Evolutionary conservation across 129 eudicot genomes (phyloP).

Genomic region (Dittrichia graveolens): DNA sequence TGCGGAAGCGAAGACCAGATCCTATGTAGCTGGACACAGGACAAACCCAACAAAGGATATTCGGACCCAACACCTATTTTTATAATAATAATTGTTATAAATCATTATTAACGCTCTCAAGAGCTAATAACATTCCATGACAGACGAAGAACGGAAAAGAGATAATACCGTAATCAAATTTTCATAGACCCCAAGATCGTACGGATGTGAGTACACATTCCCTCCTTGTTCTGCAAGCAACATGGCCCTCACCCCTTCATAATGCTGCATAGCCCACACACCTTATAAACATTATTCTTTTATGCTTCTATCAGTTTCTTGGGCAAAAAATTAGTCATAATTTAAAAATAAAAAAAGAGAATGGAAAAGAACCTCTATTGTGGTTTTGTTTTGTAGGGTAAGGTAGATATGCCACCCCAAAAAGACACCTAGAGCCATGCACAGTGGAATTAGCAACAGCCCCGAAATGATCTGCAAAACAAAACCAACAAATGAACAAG

Average conservation of each 20-base stretch:
- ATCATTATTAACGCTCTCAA: neutral
- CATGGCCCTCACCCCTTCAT: slow-evolving; percentile 98
- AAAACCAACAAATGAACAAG: neutral
- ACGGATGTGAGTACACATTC: slow-evolving; percentile 76
- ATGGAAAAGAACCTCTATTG: slow-evolving; percentile 71
- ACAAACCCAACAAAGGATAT: slow-evolving; percentile 70
- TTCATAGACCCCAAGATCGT: slow-evolving; percentile 80
- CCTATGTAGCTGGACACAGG: slow-evolving; percentile 73
- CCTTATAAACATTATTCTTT: neutral
- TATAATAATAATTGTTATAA: slow-evolving; percentile 30
- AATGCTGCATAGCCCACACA: slow-evolving; percentile 53
- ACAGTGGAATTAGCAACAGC: slow-evolving; percentile 58
- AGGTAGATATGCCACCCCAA: slow-evolving; percentile 85
- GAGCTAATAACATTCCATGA: neutral
- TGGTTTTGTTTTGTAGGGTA: slow-evolving; percentile 76
- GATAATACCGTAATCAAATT: slow-evolving; percentile 55
- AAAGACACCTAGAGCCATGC: slow-evolving; percentile 61
- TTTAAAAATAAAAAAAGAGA: neutral
- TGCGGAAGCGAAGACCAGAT: slow-evolving; percentile 73
- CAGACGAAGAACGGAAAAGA: neutral
- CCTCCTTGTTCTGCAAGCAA: slow-evolving; percentile 94
- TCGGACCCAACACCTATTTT: slow-evolving; percentile 74
- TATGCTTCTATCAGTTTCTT: neutral
- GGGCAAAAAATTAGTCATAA: too few relatives aligned
- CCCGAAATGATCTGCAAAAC: slow-evolving; percentile 64